These are phyloP conservation scores for Claviceps africana DNA, from an alignment of 2,329 filamentous ascomycete genomes.

Conservation along the genomic window DNA sequence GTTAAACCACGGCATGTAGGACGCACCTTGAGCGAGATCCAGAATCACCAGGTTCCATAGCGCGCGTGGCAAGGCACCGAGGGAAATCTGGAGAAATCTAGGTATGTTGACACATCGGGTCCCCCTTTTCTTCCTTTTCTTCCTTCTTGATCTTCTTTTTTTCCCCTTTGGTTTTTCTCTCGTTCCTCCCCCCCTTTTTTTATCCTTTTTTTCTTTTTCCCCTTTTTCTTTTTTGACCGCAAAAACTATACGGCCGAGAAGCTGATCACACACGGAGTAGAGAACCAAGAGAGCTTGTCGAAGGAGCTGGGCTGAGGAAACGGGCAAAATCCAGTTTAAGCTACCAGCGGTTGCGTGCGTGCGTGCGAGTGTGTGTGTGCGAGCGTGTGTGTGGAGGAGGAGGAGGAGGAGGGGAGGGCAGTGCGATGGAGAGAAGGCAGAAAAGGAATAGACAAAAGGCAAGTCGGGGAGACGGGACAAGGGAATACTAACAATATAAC, in stretches of 20 bases:
- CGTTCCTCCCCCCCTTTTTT: too few species aligned
- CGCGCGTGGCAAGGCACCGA: conserved; percentile 22
- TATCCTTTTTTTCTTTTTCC: too few species aligned
- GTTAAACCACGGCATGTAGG: conserved; percentile 11
- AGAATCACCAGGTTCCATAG: conserved; percentile 26
- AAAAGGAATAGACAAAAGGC: not conserved
- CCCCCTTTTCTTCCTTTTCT: not conserved
- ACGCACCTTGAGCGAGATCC: conserved; percentile 24
- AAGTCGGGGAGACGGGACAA: conserved; percentile 1
- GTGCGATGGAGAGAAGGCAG: not conserved
- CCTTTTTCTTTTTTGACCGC: conserved; percentile 3
- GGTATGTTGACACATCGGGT: conserved; percentile 23
- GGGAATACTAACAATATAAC: conserved; percentile 9
- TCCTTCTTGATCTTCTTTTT: not conserved
- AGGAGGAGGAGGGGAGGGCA: not conserved
- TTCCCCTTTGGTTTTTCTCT: too few species aligned
- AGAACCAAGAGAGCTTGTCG: conserved; percentile 6
- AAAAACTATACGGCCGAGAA: conserved; percentile 8
- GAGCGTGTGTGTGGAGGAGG: not conserved
- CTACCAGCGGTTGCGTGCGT: not conserved
- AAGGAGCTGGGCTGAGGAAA: not conserved
- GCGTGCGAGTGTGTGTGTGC: too few species aligned
- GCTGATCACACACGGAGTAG: too few species aligned
- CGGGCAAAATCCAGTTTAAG: conserved; percentile 6
- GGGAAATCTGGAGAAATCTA: conserved; percentile 22